These are phyloP conservation scores for Aspergillus flavus DNA, from an alignment of 2,329 filamentous ascomycete species.

Conservation along the genomic window DNA sequence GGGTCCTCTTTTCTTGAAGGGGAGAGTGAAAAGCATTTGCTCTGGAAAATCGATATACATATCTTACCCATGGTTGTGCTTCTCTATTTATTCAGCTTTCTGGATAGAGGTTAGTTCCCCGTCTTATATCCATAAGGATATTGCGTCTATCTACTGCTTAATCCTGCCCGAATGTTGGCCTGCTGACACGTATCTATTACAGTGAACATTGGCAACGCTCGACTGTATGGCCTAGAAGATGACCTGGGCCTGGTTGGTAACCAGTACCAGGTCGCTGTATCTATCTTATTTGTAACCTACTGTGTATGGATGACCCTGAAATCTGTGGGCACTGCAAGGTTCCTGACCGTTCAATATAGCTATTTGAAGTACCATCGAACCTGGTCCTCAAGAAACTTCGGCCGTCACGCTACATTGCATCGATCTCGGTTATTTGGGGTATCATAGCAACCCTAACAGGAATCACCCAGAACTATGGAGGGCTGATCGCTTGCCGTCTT, in stretches of 20 bases:
- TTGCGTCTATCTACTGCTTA: background rate
- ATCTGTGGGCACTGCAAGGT: too few species aligned
- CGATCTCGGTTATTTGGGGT: slow-evolving; percentile 64
- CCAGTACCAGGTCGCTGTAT: slow-evolving; percentile 71
- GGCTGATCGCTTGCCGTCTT: slow-evolving; percentile 68
- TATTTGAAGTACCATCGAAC: slow-evolving; percentile 67
- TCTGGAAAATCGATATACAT: slow-evolving; percentile 45
- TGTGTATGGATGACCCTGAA: slow-evolving; percentile 41
- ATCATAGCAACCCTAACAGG: slow-evolving; percentile 58
- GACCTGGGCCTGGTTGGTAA: slow-evolving; percentile 63
- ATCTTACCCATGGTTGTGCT: slow-evolving; percentile 46
- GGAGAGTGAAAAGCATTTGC: slow-evolving; percentile 31
- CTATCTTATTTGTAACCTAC: slow-evolving; percentile 69
- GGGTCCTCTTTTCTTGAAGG: slow-evolving; percentile 29
- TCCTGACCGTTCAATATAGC: slow-evolving; percentile 25
- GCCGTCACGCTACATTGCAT: slow-evolving; percentile 59
- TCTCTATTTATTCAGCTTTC: slow-evolving; percentile 71
- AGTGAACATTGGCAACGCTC: slow-evolving; percentile 74
- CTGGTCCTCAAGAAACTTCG: slow-evolving; percentile 65
- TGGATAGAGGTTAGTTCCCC: slow-evolving; percentile 58
- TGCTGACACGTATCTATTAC: slow-evolving; percentile 9
- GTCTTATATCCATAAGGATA: background rate
- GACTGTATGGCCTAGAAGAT: slow-evolving; percentile 64
- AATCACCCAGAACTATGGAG: slow-evolving; percentile 65
- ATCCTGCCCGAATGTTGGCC: too few species aligned